A percentile compares a stretch with the other conserved stretches of the same genome.
These are phyloP conservation scores for Neurospora hispaniola DNA, from an alignment of 495 filamentous ascomycete genomes.

Conservation along the genomic window DNA sequence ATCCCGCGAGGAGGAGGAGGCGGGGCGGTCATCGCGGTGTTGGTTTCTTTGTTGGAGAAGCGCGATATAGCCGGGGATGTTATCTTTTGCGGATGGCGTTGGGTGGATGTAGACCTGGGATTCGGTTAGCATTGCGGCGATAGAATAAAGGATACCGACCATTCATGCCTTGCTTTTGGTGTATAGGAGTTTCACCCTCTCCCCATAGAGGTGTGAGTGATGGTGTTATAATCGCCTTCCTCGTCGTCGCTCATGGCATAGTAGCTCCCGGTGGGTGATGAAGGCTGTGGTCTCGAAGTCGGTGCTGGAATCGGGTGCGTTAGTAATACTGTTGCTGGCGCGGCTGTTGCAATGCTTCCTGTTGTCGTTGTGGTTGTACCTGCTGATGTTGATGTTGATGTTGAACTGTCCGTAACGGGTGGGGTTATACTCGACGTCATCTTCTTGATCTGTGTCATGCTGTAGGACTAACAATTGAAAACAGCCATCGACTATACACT, in stretches of 20 bases:
- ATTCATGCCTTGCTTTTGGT: conserved; percentile 83
- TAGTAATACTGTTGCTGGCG: background rate
- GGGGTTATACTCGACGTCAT: background rate
- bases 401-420: background rate
- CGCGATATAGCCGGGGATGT: conserved; percentile 92
- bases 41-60: conserved; percentile 80
- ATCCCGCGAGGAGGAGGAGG: conserved; percentile 40
- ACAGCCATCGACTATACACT: background rate
- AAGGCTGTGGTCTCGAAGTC: conserved; percentile 17
- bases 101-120: conserved; percentile 91
- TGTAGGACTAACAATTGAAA: background rate
- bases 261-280: conserved; percentile 79
- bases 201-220: conserved; percentile 69
- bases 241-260: conserved; percentile 97
- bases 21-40: conserved; percentile 26
- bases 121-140: conserved; percentile 9
- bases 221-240: conserved; percentile 90
- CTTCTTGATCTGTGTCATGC: background rate
- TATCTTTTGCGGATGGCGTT: conserved; percentile 85
- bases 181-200: conserved; percentile 86
- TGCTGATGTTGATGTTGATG: background rate
- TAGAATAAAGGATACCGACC: background rate
- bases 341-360: background rate
- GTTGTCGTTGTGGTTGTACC: background rate
- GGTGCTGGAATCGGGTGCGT: background rate